Percentiles rank a stretch among this genome's conserved stretches.
phyloP scores from a whole-genome alignment of 2,329 filamentous ascomycete species.

The Xylaria digitata region DNA sequence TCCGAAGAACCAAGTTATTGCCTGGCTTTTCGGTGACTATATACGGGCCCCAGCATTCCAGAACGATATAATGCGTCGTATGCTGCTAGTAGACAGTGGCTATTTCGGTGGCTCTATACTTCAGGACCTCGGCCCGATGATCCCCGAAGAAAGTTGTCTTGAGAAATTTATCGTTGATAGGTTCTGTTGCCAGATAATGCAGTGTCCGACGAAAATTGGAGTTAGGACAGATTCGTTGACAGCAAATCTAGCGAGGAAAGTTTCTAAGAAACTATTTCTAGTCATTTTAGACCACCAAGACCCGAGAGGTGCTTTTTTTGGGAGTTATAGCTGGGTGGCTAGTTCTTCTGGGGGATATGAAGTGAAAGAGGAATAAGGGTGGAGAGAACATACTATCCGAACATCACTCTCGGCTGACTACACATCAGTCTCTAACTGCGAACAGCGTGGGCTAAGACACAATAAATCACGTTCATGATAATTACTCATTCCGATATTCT shows the following conservation, averaged over 20 bases:
- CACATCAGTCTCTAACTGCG: neutral
- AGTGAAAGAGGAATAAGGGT: neutral
- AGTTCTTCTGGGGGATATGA: neutral
- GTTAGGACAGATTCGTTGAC: neutral
- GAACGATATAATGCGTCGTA: conserved; percentile 17
- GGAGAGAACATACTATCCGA: neutral
- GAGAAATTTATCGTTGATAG: neutral
- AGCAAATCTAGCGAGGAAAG: neutral
- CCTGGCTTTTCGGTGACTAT: conserved; percentile 7
- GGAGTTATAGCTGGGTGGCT: neutral
- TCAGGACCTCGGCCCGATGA: neutral
- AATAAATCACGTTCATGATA: neutral
- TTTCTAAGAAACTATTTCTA: neutral
- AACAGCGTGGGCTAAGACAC: neutral
- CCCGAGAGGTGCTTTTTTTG: too few species aligned
- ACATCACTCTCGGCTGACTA: neutral
- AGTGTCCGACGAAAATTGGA: too few species aligned
- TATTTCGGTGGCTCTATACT: neutral
- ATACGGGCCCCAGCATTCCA: conserved; percentile 27
- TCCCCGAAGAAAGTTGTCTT: neutral
- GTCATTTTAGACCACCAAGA: neutral
- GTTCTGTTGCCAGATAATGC: neutral
- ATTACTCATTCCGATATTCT: neutral
- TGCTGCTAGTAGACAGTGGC: neutral
- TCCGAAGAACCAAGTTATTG: neutral